phyloP scores from a whole-genome alignment of 768 basidiomycete genomes.

The Hericium coralloides region DNA sequence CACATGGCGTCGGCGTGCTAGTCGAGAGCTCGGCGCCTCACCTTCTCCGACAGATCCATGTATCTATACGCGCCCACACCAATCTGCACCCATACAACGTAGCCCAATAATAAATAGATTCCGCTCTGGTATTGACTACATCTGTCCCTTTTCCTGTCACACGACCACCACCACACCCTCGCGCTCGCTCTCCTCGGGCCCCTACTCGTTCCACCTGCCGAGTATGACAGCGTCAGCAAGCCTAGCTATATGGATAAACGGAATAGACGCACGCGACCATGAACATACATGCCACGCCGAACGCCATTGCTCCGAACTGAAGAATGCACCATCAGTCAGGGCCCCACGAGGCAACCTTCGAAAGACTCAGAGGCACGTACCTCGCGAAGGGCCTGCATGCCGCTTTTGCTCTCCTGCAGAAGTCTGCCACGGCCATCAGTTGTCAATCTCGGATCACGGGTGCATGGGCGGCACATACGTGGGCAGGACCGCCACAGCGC shows the following conservation, averaged over 20 bases:
- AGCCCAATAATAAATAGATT: no score
- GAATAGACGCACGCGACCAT: slow-evolving; percentile 69
- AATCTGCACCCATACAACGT: no score
- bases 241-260: background rate
- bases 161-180: slow-evolving; percentile 3
- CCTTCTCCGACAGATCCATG: no score
- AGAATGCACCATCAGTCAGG: slow-evolving; percentile 9
- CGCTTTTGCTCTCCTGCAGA: slow-evolving; percentile 81
- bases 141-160: slow-evolving; percentile 1
- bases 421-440: slow-evolving; percentile 39
- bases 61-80: no score
- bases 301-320: slow-evolving; percentile 86
- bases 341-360: background rate
- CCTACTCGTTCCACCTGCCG: slow-evolving; percentile 72
- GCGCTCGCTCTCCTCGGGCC: slow-evolving; percentile 6
- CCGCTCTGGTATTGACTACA: background rate
- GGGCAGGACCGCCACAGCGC: slow-evolving; percentile 84
- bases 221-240: slow-evolving; percentile 11
- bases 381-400: slow-evolving; percentile 85
- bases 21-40: no score
- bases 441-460: background rate
- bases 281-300: slow-evolving; percentile 90
- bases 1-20: no score
- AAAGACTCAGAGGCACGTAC: slow-evolving; percentile 29
- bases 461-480: slow-evolving; percentile 47